Conservation (phyloP, 2,329 filamentous ascomycete species). For the Fusarium temperatum region DNA sequence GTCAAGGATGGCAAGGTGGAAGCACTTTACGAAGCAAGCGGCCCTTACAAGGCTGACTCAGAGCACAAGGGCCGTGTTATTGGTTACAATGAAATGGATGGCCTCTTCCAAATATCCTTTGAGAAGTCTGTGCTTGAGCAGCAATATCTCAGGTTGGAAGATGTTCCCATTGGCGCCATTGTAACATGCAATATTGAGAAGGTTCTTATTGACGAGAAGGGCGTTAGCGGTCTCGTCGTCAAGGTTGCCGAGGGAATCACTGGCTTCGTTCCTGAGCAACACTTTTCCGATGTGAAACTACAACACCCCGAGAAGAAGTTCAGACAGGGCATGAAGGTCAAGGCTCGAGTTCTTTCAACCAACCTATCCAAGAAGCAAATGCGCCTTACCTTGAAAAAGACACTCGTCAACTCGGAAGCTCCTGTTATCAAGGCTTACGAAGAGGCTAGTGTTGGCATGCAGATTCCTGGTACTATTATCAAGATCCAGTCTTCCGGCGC, state of each 20-base stretch:
- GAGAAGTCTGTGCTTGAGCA: conserved; percentile 86
- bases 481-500: conserved; percentile 83
- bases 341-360: conserved; percentile 83
- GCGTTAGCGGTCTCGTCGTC: conserved; percentile 82
- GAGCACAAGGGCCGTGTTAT: conserved; percentile 84
- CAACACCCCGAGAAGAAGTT: conserved; percentile 98
- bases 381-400: conserved; percentile 92
- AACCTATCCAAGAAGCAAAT: conserved; percentile 80
- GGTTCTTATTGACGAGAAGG: conserved; percentile 79
- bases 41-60: conserved; percentile 80
- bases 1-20: conserved; percentile 92
- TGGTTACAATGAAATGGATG: conserved; percentile 88
- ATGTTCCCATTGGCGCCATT: conserved; percentile 82
- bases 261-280: conserved; percentile 87
- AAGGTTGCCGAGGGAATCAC: conserved; percentile 86
- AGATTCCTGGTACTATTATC: conserved; percentile 86
- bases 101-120: conserved; percentile 84
- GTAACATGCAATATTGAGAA: conserved; percentile 88
- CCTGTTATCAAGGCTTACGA: conserved; percentile 81
- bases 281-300: conserved; percentile 86
- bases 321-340: conserved; percentile 84
- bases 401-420: conserved; percentile 87
- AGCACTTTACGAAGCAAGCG: conserved; percentile 77
- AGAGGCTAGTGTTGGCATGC: conserved; percentile 77
- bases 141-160: conserved; percentile 89